phyloP scores from a whole-genome alignment of 2,329 filamentous ascomycete genomes.

The Pseudocercospora macadamiae region DNA sequence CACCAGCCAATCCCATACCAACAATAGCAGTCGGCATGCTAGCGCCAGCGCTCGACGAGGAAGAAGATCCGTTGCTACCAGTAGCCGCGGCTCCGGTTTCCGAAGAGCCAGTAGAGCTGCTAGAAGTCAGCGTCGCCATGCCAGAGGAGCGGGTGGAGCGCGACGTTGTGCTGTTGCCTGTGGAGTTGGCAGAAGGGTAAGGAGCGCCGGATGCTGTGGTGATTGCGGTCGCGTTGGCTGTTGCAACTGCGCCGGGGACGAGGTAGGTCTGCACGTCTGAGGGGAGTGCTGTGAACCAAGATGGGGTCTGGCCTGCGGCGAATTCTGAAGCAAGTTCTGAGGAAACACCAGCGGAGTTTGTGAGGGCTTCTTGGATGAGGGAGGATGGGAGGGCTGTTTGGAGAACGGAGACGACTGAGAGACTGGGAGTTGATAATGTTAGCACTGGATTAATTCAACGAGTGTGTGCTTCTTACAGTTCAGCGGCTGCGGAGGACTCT shows the following conservation, averaged over 20 bases:
- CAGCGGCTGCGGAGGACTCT: slow-evolving; percentile 4
- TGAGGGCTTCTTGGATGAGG: slow-evolving; percentile 44
- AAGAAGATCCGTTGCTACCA: slow-evolving; percentile 2
- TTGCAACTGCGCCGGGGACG: slow-evolving; percentile 30
- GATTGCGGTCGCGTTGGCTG: slow-evolving; percentile 27
- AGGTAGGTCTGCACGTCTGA: slow-evolving; percentile 49
- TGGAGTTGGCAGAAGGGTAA: slow-evolving; percentile 10
- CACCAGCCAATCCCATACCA: slow-evolving; percentile 38
- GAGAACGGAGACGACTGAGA: slow-evolving; percentile 47
- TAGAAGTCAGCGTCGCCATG: slow-evolving; percentile 1
- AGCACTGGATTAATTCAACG: slow-evolving; percentile 15
- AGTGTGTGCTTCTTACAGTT: background rate
- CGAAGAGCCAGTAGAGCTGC: background rate
- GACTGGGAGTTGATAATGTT: slow-evolving; percentile 23
- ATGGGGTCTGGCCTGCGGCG: slow-evolving; percentile 46
- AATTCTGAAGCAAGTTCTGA: slow-evolving; percentile 48
- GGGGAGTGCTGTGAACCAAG: slow-evolving; percentile 51
- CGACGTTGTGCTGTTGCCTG: slow-evolving; percentile 5
- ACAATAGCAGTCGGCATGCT: slow-evolving; percentile 41
- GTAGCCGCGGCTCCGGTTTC: slow-evolving; percentile 9
- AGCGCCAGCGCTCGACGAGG: slow-evolving; percentile 29
- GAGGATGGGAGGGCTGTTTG: slow-evolving; percentile 50
- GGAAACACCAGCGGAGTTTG: slow-evolving; percentile 46
- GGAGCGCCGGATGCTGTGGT: slow-evolving; percentile 13
- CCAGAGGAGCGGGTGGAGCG: background rate